A percentile compares a stretch with the other conserved stretches of the same genome.
These are phyloP conservation scores for Chenopodium formosanum DNA, from an alignment of 148 eudicot genomes.

Conservation along the genomic window DNA sequence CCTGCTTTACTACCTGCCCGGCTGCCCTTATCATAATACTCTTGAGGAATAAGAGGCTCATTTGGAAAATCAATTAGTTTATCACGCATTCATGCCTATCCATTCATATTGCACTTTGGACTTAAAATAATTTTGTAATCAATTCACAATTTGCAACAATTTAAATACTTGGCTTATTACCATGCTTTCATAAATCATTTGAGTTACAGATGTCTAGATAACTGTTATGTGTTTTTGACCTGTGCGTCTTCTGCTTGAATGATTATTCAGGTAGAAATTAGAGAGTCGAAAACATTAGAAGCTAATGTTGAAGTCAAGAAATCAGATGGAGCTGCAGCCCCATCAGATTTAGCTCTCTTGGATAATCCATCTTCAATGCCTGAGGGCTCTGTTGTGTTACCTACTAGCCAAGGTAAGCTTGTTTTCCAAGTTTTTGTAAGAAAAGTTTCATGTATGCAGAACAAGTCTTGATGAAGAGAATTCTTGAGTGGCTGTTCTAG, in stretches of 20 bases:
- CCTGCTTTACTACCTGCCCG: background rate
- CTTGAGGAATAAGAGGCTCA: background rate
- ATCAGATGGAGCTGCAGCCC: slow-evolving; percentile 11
- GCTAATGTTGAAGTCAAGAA: slow-evolving; percentile 6
- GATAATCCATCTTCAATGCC: slow-evolving; percentile 21
- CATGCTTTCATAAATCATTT: background rate
- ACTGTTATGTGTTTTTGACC: background rate
- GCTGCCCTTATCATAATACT: too few relatives aligned
- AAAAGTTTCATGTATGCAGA: background rate
- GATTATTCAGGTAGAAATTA: slow-evolving; percentile 21
- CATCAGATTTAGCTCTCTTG: background rate
- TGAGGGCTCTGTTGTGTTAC: slow-evolving; percentile 18
- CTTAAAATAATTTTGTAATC: background rate
- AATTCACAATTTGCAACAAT: background rate
- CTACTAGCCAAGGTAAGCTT: slow-evolving; percentile 32
- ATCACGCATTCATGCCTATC: background rate
- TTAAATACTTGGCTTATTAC: background rate
- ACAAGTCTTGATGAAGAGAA: background rate
- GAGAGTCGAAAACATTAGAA: slow-evolving; percentile 9
- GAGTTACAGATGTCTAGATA: background rate
- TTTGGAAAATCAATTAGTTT: background rate
- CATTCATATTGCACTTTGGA: background rate
- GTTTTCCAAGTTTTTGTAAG: background rate
- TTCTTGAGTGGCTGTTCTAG: background rate
- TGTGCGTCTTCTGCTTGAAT: background rate